Conservation (phyloP, 2,329 filamentous ascomycete species). For the Fusarium torulosum region DNA sequence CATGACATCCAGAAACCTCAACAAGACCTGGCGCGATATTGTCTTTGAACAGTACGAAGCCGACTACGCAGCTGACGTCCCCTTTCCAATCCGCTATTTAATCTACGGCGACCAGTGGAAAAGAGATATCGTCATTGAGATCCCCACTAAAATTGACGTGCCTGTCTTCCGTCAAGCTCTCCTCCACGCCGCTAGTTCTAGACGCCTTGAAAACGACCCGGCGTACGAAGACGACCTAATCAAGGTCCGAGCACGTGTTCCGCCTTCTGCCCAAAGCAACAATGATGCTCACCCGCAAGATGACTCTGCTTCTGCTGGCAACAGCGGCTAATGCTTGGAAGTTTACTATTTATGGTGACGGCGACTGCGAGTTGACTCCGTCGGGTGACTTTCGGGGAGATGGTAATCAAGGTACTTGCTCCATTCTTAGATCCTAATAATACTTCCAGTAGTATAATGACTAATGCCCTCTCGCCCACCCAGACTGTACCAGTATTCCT, state of each 20-base stretch:
- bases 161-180: background rate
- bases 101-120: conserved; percentile 9
- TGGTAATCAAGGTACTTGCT: no score
- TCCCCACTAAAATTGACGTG: background rate
- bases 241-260: background rate
- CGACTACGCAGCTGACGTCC: conserved; percentile 44
- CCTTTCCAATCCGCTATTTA: conserved; percentile 42
- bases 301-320: background rate
- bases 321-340: no score
- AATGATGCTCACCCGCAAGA: background rate
- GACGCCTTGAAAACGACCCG: background rate
- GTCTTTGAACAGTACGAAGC: conserved; percentile 17
- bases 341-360: no score
- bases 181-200: background rate
- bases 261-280: background rate
- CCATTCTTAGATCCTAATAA: no score
- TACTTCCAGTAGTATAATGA: no score
- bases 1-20: conserved; percentile 34
- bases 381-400: no score
- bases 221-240: background rate
- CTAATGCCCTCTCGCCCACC: no score
- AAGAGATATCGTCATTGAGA: background rate
- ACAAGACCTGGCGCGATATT: conserved; percentile 30
- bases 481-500: no score
- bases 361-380: no score